Base-by-base conservation (phyloP, 345 rosid genomes). In the Rubroshorea leprosula region DNA sequence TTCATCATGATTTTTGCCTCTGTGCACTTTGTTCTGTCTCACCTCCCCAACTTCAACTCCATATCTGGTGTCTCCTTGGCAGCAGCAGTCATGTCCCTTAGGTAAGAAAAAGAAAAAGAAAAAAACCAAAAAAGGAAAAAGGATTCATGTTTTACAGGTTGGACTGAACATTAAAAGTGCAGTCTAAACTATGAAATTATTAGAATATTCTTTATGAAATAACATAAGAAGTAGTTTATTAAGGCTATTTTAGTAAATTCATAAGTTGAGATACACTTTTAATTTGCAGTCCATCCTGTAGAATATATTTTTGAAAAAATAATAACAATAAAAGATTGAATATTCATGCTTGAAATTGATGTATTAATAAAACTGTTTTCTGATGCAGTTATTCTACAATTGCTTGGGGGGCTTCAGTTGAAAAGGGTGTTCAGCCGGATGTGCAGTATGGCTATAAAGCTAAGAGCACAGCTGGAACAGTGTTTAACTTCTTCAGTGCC, bases 31-130 rank as follows among this genome's bases (percentile, higher is more conserved):
- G 79, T 76, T 0, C 80, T 89, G 23, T 80, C 94, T 66, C 96
- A 89, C 18, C 86, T 83, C 57, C 96, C 96, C 63, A 87, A 89
- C 64, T 89, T 89, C 73, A 80, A 89, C 80, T 74, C 96, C 71
- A 78, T 89, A 69, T 47, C 91, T 3, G 81, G 80, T 3, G 84
- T 89, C 57, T 89, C 96, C 20, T 62, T 86, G 52, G 84, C 88
- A 0, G 96, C 96, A 1, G 96, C 94, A 0, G 78, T 83, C 64
- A 89, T 89, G 96, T 89, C 94, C 43, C 63, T 86, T 62, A 82
- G 87, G 90, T 81, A 44, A 44, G 16, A 44, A 44, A 1, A 5
- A 13, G 16, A 44, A 44, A 13, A 6, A 9, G 18, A 49, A 19
- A 35, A 35, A 35, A 8, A 35, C n/a, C n/a, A n/a, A n/a, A n/a